Base-by-base conservation (phyloP, 345 rosid species). In the Bruguiera sexangula region DNA sequence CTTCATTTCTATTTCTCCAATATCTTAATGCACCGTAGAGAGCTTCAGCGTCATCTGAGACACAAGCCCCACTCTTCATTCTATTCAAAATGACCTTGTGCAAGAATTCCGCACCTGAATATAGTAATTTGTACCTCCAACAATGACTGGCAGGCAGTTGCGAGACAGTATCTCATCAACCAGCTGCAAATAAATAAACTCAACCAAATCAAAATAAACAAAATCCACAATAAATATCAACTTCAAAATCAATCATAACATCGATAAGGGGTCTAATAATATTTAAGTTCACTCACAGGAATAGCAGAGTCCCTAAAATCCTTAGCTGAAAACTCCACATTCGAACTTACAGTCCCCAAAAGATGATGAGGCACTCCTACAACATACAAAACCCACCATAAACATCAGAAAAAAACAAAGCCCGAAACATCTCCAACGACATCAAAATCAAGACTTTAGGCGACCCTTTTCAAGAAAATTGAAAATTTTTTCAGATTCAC, bases 121-220 rank as follows among this genome's bases (percentile, higher is more conserved):
- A 69, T 95, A 95, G 74, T 88, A 95, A 80, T 90, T 83, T 34
- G 98, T 90, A 8, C 99, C 99, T 63, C 99, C 99, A 73, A 90
- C 98, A 66, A 95, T 84, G 53, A 95, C 87, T 0, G 98, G 99
- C 69, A 95, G 51, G 78, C 63, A 74, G 75, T 86, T 75, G 5
- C 99, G 96, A 61, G 94, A 84, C 60, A 72, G 29, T 46, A 92
- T 95, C n/a, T 83, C 91, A 52, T 80, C 51, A 65, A 95, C 86
- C 21, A 95, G 80, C 99, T 95, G 91, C 75, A 83, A 79, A 71
- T 60, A 50, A 43, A 29, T 37, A 24, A 26, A 27, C 29, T 10
- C 60, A 8, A 22, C 29, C 30, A 9, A 55, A 24, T 21, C 6
- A 22, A 24, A 22, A 8, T 22, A 55, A 15, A 8, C 18, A 24